Percentiles rank a stretch among this genome's conserved stretches.
phyloP scores from a whole-genome alignment of 2,329 filamentous ascomycete species.

The Xylariales sp. region DNA sequence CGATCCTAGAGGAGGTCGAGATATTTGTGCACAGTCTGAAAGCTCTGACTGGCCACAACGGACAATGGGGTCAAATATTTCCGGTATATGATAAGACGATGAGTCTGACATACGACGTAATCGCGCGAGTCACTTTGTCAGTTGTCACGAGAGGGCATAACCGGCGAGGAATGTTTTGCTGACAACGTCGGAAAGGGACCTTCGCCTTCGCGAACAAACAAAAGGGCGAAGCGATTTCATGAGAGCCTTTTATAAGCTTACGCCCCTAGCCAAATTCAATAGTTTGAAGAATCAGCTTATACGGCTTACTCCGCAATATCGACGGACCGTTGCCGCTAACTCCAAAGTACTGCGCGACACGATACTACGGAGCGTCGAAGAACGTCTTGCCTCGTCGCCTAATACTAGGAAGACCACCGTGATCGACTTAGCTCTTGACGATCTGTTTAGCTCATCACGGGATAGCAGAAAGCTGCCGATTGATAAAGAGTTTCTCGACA shows the following conservation, averaged over 20 bases:
- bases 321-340: neutral
- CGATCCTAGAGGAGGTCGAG: conserved; percentile 31
- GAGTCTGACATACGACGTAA: conserved; percentile 36
- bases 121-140: conserved; percentile 34
- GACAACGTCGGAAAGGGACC: neutral
- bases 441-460: no score
- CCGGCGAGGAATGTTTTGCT: neutral
- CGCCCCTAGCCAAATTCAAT: neutral
- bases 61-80: conserved; percentile 29
- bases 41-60: conserved; percentile 16
- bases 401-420: neutral
- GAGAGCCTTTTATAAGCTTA: neutral
- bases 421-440: neutral
- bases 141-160: conserved; percentile 8
- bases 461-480: neutral
- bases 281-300: neutral
- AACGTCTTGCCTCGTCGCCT: neutral
- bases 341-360: conserved; percentile 1
- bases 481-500: neutral
- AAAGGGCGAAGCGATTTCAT: neutral
- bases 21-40: conserved; percentile 31
- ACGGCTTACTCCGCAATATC: neutral
- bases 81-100: conserved; percentile 32
- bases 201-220: conserved; percentile 9
- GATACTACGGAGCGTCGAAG: neutral